A percentile compares a stretch with the other conserved stretches of the same genome.
phyloP scores from a whole-genome alignment of 352 stramenopile genomes.

The Phytophthora pluvialis region DNA sequence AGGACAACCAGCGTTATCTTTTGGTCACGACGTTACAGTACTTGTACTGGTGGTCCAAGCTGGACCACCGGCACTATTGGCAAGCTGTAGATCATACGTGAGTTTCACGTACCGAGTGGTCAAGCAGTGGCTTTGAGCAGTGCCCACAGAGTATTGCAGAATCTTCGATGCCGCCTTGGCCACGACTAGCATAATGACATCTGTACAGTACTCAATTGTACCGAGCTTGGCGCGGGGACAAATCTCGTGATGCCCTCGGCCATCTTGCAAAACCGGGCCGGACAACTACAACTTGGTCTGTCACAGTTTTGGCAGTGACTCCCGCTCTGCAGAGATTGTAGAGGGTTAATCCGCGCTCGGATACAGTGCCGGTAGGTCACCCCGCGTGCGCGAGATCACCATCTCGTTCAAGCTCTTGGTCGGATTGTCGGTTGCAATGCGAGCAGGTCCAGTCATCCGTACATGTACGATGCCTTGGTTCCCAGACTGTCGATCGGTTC shows the following conservation, averaged over 20 bases:
- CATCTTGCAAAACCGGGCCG: conserved; percentile 19
- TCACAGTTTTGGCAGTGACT: conserved; percentile 24
- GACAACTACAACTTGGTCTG: conserved; percentile 28
- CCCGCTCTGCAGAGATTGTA: conserved; percentile 31
- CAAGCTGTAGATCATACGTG: neutral
- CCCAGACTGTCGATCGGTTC: neutral
- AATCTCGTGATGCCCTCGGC: conserved; percentile 13
- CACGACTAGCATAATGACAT: conserved; percentile 9
- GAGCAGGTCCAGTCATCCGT: conserved; percentile 33
- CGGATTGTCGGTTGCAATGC: conserved; percentile 27
- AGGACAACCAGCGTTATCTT: conserved; percentile 1
- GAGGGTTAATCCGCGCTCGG: conserved; percentile 23
- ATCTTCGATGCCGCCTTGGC: no score
- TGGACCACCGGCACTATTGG: conserved; percentile 2
- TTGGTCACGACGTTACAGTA: no score
- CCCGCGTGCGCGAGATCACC: conserved; percentile 19
- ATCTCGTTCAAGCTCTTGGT: conserved; percentile 24
- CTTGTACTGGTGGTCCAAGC: neutral
- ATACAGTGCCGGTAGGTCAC: conserved; percentile 1
- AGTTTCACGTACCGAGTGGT: conserved; percentile 1
- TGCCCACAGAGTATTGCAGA: neutral
- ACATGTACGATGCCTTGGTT: neutral
- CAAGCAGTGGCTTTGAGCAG: neutral
- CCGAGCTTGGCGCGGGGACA: conserved; percentile 6
- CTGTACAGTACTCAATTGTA: neutral